Base-by-base conservation (phyloP, 306 rosid species). In the Parietaria judaica region DNA sequence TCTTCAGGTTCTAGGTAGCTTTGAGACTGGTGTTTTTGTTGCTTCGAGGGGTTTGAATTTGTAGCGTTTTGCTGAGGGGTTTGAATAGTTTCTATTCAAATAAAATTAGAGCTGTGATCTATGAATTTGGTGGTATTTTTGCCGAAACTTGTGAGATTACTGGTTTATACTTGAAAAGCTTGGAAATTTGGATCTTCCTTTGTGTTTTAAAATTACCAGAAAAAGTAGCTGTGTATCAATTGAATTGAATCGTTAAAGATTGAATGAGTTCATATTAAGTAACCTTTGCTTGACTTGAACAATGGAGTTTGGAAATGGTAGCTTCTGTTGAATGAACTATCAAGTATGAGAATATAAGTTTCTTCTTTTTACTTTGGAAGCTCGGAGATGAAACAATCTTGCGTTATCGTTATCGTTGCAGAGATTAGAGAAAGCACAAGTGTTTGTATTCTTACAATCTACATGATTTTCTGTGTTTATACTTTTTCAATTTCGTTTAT, bases 1-100 rank as follows among this genome's bases (percentile, higher is more conserved):
- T 66, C 14, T 15, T 49, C 52, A 8, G 34, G 52, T 10, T 80
- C 70, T 67, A 71, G 86, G 74, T 79, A 69, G 62, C 39, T 73
- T 57, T 12, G 44, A 61, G 13, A 31, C 1, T 36, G 45, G 54
- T 46, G 36, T 51, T 41, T 53, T 52, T 50, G 13, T 17, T 7
- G 43, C 34, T 47, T 43, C 23, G 16, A 48, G 55, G 36, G 17
- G 14, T 31, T 61, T 48, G 53, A n/a, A 49, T 49, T 61, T 12
- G 11, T 6, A 6, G 60, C 13, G 17, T 55, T 12, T 31, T 55
- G 36, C 31, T 23, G 31, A 23, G 31, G 31, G 60, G n/a, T 10
- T 11, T 48, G 52, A 14, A 56, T 23, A 23, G 31, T 23, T 23
- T 23, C 31, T 23, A 2, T 23, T 23, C 31, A 23, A 23, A 23